Evolutionary conservation across 2,329 filamentous ascomycete genomes (phyloP), one percentile per base, ranked within the genome.

Genomic region (Pyrenophora tritici-repentis): DNA sequence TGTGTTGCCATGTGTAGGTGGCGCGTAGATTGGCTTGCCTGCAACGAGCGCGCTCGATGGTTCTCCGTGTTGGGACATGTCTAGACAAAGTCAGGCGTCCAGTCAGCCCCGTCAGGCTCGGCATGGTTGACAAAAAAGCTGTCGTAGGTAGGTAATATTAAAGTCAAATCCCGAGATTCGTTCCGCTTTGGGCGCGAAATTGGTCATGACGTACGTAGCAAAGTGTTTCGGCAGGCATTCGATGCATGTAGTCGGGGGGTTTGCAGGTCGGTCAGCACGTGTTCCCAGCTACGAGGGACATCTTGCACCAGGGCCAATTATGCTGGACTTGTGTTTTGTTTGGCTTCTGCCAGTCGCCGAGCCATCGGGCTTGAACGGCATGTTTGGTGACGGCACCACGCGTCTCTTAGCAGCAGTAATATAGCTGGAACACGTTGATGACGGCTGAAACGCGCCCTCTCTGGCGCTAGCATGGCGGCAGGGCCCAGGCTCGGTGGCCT

Each of bases 341-440:
- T 47, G 16, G 49, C 33, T 36, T 9, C 37, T 47, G 43, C 14
- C 29, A 32, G 18, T 17, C 32, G 43, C 42, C 42, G 35, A 38
- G 34, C 17, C 17, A 29, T 32, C 20, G 35, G 17, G 17, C 35
- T 20, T 6, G 22, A 39, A 39, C 3, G 42, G 35, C 34, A 17
- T 38, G 42, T n/a, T 45, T 24, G 17, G 42, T 38, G 24, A 31
- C 34, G 34, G 34, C 29, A n/a, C 13, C 35, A 46, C 36, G 31
- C 44, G 44, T 41, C 26, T 34, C 44, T 34, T 47, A 35, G 34
- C 49, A 48, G 44, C 13, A 26, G 37, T 34, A 51, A 40, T 50
- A 50, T 50, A 45, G 36, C 38, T 51, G 48, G 48, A 47, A 47
- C 37, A 29, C 20, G 14, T 43, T 33, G n/a, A 39, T 42, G 34